Conservation (phyloP, 2,329 filamentous ascomycete species). For the Coniella lustricola region DNA sequence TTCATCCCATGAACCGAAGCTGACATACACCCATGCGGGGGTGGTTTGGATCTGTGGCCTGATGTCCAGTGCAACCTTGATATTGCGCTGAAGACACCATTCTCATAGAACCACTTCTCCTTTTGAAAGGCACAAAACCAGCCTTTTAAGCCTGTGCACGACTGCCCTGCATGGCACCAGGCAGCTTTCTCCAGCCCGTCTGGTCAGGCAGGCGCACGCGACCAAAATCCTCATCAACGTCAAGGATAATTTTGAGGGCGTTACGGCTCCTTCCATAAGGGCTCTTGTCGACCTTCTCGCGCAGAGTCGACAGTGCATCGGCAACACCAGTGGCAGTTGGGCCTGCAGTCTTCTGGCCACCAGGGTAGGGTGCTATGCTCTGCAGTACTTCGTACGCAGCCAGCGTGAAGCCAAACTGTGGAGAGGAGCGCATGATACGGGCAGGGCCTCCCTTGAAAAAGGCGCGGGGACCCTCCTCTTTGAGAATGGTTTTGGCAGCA, state of each 20-base stretch:
- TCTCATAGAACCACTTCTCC: too few species aligned
- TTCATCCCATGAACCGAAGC: too few species aligned
- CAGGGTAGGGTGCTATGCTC: constrained; percentile 71
- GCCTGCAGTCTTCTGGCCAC: constrained; percentile 41
- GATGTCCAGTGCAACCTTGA: background rate
- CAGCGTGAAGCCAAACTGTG: constrained; percentile 96
- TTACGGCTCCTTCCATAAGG: constrained; percentile 65
- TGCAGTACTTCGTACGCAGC: constrained; percentile 92
- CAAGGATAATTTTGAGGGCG: constrained; percentile 89
- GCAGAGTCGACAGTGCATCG: constrained; percentile 57
- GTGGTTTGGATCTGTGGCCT: too few species aligned
- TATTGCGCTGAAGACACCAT: too few species aligned
- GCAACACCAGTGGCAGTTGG: constrained; percentile 51
- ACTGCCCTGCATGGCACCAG: constrained; percentile 40
- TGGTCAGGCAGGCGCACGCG: constrained; percentile 55
- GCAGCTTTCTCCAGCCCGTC: constrained; percentile 46
- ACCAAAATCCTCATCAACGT: constrained; percentile 91
- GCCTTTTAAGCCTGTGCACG: constrained; percentile 9
- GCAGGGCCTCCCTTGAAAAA: constrained; percentile 99
- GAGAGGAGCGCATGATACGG: constrained; percentile 88
- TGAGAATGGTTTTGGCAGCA: constrained; percentile 73
- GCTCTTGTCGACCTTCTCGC: constrained; percentile 50
- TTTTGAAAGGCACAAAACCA: background rate
- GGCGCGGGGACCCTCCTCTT: constrained; percentile 87
- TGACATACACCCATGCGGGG: background rate